phyloP scores from a whole-genome alignment of 305 asterid species.

The Coffea humblotiana region DNA sequence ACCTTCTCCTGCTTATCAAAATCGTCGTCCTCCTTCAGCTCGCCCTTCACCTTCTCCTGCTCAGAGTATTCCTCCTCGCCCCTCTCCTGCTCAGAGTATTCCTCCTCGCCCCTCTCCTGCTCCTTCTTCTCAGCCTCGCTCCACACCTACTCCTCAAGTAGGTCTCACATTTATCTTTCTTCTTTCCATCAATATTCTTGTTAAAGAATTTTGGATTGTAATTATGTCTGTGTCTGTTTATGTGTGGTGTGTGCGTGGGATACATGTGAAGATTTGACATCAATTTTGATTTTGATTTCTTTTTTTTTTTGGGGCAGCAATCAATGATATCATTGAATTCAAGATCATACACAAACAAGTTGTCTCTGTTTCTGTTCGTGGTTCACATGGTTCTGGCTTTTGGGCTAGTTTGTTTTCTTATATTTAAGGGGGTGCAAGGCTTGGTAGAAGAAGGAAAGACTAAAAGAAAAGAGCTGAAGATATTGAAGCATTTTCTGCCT shows the following conservation, averaged over 20 bases:
- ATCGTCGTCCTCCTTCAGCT: slow-evolving; percentile 34
- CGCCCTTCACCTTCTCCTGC: slow-evolving; percentile 23
- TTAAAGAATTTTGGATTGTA: not conserved
- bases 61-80: slow-evolving; percentile 33
- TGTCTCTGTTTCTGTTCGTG: slow-evolving; percentile 64
- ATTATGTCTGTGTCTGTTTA: not conserved
- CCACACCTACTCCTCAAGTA: slow-evolving; percentile 44
- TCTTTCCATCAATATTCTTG: not conserved
- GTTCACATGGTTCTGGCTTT: slow-evolving; percentile 54
- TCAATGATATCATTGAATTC: slow-evolving; percentile 64
- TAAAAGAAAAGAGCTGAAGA: slow-evolving; percentile 45
- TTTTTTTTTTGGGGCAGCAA: slow-evolving; percentile 34
- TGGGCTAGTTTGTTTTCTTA: slow-evolving; percentile 71
- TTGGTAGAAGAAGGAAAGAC: slow-evolving; percentile 52
- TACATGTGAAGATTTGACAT: not conserved
- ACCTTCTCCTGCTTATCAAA: slow-evolving; percentile 41
- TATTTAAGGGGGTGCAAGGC: slow-evolving; percentile 70
- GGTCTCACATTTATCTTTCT: slow-evolving; percentile 7
- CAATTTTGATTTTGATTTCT: slow-evolving; percentile 3
- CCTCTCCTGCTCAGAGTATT: slow-evolving; percentile 25
- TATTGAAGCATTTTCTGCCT: slow-evolving; percentile 67
- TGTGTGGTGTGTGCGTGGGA: not conserved
- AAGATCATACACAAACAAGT: slow-evolving; percentile 80
- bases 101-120: slow-evolving; percentile 50
- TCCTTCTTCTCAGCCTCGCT: slow-evolving; percentile 43